These are phyloP conservation scores for Leavenworthia alabamica DNA, from an alignment of 345 rosid species.

Conservation along the genomic window DNA sequence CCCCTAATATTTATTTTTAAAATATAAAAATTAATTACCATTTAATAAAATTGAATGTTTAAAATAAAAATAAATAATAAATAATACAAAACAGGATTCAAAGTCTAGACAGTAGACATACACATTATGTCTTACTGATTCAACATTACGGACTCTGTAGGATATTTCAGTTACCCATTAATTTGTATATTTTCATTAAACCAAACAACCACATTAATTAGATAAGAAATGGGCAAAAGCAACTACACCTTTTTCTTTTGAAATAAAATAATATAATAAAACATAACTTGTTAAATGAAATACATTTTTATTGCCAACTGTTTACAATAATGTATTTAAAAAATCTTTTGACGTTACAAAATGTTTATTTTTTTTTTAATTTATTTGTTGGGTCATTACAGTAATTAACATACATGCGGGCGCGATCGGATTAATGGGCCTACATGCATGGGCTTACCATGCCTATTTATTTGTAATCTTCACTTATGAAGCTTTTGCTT, in stretches of 20 bases:
- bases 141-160: not conserved
- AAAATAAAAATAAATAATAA: too few species aligned
- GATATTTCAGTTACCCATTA: not conserved
- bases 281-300: too few species aligned
- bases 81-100: too few species aligned
- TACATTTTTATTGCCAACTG: too few species aligned
- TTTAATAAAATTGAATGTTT: too few species aligned
- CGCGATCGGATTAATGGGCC: not conserved
- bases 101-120: not conserved
- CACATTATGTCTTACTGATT: not conserved
- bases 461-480: not conserved
- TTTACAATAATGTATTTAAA: too few species aligned
- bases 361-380: too few species aligned
- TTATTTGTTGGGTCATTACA: too few species aligned
- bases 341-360: too few species aligned
- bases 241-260: not conserved
- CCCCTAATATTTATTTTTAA: not conserved
- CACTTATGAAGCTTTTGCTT: conserved; percentile 18
- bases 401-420: too few species aligned
- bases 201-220: not conserved
- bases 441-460: not conserved
- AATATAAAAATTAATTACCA: too few species aligned
- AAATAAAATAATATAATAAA: too few species aligned
- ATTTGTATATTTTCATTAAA: not conserved
- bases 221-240: not conserved